A percentile compares a stretch with the other conserved stretches of the same genome.
Conservation (phyloP, 2,329 filamentous ascomycete genomes). For the Albophoma yamanashiensis region DNA sequence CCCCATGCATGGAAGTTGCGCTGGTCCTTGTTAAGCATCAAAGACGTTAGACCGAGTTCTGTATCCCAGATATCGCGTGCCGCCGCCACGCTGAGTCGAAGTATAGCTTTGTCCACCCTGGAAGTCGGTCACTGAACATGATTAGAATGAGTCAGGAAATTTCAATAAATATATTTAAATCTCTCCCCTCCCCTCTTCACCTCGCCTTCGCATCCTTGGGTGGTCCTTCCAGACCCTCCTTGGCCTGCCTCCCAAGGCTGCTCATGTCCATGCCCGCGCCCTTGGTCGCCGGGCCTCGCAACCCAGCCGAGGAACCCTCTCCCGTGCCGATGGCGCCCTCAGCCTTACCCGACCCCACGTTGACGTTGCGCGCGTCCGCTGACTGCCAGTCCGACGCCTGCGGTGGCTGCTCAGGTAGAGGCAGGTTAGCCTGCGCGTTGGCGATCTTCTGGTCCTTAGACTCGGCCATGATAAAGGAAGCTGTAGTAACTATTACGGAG, state of each 20-base stretch:
- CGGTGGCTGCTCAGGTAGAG: slow-evolving; percentile 69
- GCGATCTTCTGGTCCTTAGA: slow-evolving; percentile 57
- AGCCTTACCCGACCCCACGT: slow-evolving; percentile 43
- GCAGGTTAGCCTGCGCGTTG: slow-evolving; percentile 60
- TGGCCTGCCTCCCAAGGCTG: slow-evolving; percentile 48
- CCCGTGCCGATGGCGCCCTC: slow-evolving; percentile 37
- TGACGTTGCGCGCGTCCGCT: slow-evolving; percentile 55
- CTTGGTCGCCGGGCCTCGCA: no score
- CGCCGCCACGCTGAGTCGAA: no score
- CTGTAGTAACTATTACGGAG: background rate
- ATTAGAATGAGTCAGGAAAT: no score
- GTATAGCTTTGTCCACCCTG: no score
- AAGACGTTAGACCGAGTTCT: no score
- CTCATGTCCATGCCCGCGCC: no score
- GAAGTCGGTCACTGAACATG: no score
- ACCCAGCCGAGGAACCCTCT: slow-evolving; percentile 32
- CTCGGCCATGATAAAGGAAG: slow-evolving; percentile 25
- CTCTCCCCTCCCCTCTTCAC: background rate
- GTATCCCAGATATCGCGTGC: no score
- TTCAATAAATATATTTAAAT: no score
- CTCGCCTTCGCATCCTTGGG: background rate
- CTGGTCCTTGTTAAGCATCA: no score
- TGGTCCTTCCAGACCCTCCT: background rate
- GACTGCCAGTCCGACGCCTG: slow-evolving; percentile 71
- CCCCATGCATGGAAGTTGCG: no score